Evolutionary conservation across 805 yeast species (phyloP).

Genomic region (Saccharomycopsis sp.): DNA sequence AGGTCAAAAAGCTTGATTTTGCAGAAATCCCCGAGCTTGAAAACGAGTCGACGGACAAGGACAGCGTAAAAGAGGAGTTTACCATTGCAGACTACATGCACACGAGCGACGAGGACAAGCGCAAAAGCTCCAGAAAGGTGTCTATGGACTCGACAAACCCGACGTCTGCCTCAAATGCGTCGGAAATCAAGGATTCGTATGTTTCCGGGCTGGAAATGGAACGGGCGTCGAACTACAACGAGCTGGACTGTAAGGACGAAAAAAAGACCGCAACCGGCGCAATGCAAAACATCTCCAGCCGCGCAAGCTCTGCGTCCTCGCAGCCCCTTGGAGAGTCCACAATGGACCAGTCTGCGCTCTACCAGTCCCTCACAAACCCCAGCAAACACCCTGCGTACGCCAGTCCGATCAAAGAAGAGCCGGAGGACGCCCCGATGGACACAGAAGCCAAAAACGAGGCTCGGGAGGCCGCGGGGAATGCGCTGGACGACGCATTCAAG

Average conservation of each 20-base stretch:
- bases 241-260: too few relatives aligned
- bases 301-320: constrained; percentile 15
- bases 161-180: constrained; percentile 2
- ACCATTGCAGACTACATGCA: constrained; percentile 20
- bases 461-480: not conserved
- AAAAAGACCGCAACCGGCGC: too few relatives aligned
- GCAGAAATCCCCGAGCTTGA: not conserved
- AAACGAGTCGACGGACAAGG: constrained; percentile 6
- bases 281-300: too few relatives aligned
- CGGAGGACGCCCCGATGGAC: not conserved
- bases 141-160: constrained; percentile 9
- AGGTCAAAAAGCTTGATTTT: not conserved
- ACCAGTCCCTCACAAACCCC: not conserved
- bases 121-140: not conserved
- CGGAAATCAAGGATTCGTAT: not conserved
- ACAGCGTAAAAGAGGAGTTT: constrained; percentile 8
- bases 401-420: not conserved
- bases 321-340: constrained; percentile 21
- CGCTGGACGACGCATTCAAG: constrained; percentile 12
- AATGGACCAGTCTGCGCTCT: constrained; percentile 6
- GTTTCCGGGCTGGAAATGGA: too few relatives aligned
- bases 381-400: not conserved
- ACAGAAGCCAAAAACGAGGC: not conserved
- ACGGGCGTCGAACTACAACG: too few relatives aligned
- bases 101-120: not conserved